Conservation (phyloP, 352 stramenopile genomes). For the Phytophthora foliorum region DNA sequence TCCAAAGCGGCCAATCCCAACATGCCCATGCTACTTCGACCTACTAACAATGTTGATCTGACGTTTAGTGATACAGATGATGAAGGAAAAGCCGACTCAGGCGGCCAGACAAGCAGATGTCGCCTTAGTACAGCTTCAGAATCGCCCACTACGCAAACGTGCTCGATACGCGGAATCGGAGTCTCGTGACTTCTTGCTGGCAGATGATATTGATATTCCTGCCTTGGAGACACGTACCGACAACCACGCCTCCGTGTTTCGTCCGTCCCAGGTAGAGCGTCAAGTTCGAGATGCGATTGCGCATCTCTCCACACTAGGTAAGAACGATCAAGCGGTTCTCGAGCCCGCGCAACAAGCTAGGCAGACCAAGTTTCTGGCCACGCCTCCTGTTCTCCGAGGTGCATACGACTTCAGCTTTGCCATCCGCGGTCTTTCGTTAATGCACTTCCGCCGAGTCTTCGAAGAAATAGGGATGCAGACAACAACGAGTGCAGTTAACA, state of each 20-base stretch:
- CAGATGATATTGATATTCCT: background rate
- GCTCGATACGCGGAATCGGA: no score
- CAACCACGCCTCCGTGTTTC: background rate
- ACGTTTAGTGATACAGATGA: constrained; percentile 16
- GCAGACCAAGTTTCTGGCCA: constrained; percentile 10
- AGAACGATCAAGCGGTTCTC: constrained; percentile 23
- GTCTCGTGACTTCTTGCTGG: background rate
- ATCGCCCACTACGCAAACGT: background rate
- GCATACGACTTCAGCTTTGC: constrained; percentile 12
- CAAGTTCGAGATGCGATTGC: constrained; percentile 1
- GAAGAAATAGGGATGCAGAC: background rate
- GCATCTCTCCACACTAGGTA: constrained; percentile 2
- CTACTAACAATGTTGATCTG: background rate
- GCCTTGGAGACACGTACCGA: background rate
- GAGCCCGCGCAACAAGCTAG: constrained; percentile 14
- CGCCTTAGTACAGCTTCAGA: background rate
- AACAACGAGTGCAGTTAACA: background rate
- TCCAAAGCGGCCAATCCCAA: background rate
- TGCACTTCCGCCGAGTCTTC: constrained; percentile 14
- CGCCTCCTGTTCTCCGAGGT: constrained; percentile 10
- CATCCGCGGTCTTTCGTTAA: constrained; percentile 13
- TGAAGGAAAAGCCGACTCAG: background rate
- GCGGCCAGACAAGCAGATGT: background rate
- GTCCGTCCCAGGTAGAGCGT: constrained; percentile 4
- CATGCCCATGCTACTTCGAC: background rate